A percentile compares a stretch with the other conserved stretches of the same genome.
These are phyloP conservation scores for Chalaropsis ovoidea DNA, from an alignment of 2,329 filamentous ascomycete species.

Conservation along the genomic window DNA sequence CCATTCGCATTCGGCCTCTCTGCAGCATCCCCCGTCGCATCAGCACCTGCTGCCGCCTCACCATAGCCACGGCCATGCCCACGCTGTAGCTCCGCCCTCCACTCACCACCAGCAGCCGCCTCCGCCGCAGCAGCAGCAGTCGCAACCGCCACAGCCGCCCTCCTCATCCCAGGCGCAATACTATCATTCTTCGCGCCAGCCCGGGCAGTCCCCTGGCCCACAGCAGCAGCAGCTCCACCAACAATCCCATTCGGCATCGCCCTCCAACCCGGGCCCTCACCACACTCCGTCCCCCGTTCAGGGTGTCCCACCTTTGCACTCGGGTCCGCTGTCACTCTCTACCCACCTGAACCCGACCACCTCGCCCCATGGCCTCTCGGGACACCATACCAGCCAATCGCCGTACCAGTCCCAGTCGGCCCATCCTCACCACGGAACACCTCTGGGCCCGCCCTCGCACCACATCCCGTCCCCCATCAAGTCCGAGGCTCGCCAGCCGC, in stretches of 20 bases:
- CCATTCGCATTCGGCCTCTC: slow-evolving; percentile 27
- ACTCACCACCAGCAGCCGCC: not conserved
- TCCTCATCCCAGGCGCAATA: slow-evolving; percentile 26
- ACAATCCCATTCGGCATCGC: slow-evolving; percentile 1
- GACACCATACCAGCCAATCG: slow-evolving; percentile 9
- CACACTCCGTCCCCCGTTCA: not conserved
- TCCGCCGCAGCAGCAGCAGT: not conserved
- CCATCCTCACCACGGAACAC: slow-evolving; percentile 30
- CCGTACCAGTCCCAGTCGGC: slow-evolving; percentile 28
- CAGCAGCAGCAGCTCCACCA: slow-evolving; percentile 9
- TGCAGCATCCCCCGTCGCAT: slow-evolving; percentile 22
- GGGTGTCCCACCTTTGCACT: not conserved
- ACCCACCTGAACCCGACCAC: slow-evolving; percentile 20
- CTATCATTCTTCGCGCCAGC: slow-evolving; percentile 4
- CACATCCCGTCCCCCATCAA: slow-evolving; percentile 14
- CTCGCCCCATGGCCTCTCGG: slow-evolving; percentile 6
- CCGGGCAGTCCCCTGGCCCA: not conserved
- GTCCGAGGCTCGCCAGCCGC: slow-evolving; percentile 4
- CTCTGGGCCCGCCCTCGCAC: slow-evolving; percentile 9
- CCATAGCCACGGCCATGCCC: slow-evolving; percentile 11
- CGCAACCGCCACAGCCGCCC: not conserved
- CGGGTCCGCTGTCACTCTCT: slow-evolving; percentile 3
- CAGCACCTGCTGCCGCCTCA: slow-evolving; percentile 30
- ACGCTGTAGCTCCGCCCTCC: not conserved
- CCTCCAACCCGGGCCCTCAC: not conserved